phyloP scores from a whole-genome alignment of 1,139 yeast genomes.

The Kazachstania sp. region DNA sequence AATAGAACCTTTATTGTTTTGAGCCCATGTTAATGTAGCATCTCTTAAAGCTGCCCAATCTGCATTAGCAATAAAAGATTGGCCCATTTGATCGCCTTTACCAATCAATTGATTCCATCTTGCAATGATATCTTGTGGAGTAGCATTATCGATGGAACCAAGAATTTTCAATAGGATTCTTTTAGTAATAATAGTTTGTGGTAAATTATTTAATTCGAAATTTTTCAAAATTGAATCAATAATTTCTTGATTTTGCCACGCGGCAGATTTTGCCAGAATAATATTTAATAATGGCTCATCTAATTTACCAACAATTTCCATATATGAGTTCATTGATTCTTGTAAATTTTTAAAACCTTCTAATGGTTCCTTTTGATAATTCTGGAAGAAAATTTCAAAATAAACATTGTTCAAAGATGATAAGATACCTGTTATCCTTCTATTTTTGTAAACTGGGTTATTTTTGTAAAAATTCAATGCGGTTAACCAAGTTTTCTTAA shows the following conservation, averaged over 20 bases:
- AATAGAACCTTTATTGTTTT: constrained; percentile 2
- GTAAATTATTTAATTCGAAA: constrained; percentile 49
- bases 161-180: constrained; percentile 69
- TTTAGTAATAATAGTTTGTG: constrained; percentile 65
- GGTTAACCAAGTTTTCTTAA: constrained; percentile 40
- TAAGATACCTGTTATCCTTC: constrained; percentile 51
- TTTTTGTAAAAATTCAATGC: constrained; percentile 2
- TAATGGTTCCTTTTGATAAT: constrained; percentile 43
- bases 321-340: constrained; percentile 48
- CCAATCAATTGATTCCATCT: constrained; percentile 54
- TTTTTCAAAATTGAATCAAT: constrained; percentile 54
- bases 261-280: constrained; percentile 52
- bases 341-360: constrained; percentile 52
- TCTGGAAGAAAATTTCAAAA: constrained; percentile 56
- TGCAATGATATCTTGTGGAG: constrained; percentile 44
- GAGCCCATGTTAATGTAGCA: constrained; percentile 49
- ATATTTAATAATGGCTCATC: constrained; percentile 78
- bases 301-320: constrained; percentile 41
- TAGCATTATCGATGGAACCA: constrained; percentile 46
- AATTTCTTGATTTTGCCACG: constrained; percentile 60
- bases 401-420: constrained; percentile 63
- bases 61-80: constrained; percentile 62
- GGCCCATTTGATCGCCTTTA: constrained; percentile 45
- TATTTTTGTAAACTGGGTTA: neutral
- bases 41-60: constrained; percentile 85